Evolutionary conservation across 805 yeast genomes (phyloP).

Genomic region (Wickerhamomyces rabaulensis): DNA sequence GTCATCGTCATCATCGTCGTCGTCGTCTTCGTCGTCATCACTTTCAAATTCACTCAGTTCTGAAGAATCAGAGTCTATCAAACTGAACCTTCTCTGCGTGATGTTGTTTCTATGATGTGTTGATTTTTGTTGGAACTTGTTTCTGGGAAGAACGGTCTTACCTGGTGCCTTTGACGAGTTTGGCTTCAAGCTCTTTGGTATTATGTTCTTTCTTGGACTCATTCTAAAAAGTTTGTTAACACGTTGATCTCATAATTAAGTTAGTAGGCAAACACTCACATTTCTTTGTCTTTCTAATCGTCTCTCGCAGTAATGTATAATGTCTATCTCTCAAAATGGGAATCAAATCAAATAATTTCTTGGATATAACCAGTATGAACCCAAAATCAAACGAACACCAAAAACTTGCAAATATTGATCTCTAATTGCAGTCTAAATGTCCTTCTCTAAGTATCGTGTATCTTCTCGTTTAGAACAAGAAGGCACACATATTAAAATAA

Average conservation of each 20-base stretch:
- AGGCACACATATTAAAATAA: slow-evolving; percentile 4
- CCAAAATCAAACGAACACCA: background rate
- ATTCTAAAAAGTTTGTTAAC: background rate
- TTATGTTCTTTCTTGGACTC: slow-evolving; percentile 17
- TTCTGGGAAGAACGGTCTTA: slow-evolving; percentile 21
- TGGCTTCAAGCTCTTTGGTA: slow-evolving; percentile 23
- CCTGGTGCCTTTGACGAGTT: slow-evolving; percentile 25
- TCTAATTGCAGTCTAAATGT: background rate
- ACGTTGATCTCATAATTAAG: background rate
- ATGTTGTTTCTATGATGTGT: background rate
- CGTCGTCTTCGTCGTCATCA: slow-evolving; percentile 22
- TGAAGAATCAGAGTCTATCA: slow-evolving; percentile 38
- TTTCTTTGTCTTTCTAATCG: too few species aligned
- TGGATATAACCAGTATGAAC: background rate
- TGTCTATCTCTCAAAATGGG: background rate
- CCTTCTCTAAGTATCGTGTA: background rate
- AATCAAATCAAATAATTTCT: background rate
- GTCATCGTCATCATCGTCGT: slow-evolving; percentile 17
- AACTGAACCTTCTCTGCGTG: slow-evolving; percentile 33
- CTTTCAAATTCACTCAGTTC: slow-evolving; percentile 34
- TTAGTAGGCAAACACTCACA: background rate
- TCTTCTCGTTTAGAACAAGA: slow-evolving; percentile 1
- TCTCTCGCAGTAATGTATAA: background rate
- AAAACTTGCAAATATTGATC: background rate
- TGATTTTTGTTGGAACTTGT: slow-evolving; percentile 5